Evolutionary conservation across 2,329 filamentous ascomycete genomes (phyloP).

Genomic region (Aspergillus thermomutatus): DNA sequence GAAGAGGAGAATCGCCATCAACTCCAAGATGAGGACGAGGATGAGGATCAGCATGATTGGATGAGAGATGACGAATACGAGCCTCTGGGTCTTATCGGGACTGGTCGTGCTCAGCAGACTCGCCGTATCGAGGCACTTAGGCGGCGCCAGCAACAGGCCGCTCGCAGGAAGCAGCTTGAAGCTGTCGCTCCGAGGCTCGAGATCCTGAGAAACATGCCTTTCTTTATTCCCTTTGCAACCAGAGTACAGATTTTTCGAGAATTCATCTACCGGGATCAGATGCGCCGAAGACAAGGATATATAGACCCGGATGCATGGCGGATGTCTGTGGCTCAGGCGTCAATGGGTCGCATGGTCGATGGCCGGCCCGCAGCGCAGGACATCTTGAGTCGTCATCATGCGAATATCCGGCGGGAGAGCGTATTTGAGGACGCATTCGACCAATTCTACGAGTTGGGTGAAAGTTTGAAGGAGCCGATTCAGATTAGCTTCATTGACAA

Average conservation of each 20-base stretch:
- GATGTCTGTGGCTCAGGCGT: constrained; percentile 51
- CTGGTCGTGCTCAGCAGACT: constrained; percentile 60
- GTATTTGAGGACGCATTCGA: constrained; percentile 84
- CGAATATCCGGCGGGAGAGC: constrained; percentile 71
- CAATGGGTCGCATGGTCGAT: constrained; percentile 38
- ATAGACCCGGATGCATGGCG: constrained; percentile 75
- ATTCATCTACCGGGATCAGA: constrained; percentile 82
- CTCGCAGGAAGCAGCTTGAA: constrained; percentile 69
- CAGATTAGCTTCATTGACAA: constrained; percentile 95
- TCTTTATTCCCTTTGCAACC: constrained; percentile 89
- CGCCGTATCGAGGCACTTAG: constrained; percentile 61
- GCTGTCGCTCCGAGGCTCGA: constrained; percentile 82
- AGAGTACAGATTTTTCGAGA: constrained; percentile 90
- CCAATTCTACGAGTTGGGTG: constrained; percentile 76
- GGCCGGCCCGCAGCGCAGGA: constrained; percentile 40
- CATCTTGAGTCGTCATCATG: constrained; percentile 61
- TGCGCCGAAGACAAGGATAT: constrained; percentile 63
- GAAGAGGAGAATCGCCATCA: constrained; percentile 78
- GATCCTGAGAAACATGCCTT: constrained; percentile 92
- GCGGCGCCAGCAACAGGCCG: constrained; percentile 62
- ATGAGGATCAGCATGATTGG: constrained; percentile 50
- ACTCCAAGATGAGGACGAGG: constrained; percentile 61
- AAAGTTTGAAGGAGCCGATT: constrained; percentile 87
- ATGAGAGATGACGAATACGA: constrained; percentile 35
- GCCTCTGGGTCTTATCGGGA: constrained; percentile 49